These are phyloP conservation scores for Cytospora chrysosperma DNA, from an alignment of 2,329 filamentous ascomycete genomes.

Conservation along the genomic window DNA sequence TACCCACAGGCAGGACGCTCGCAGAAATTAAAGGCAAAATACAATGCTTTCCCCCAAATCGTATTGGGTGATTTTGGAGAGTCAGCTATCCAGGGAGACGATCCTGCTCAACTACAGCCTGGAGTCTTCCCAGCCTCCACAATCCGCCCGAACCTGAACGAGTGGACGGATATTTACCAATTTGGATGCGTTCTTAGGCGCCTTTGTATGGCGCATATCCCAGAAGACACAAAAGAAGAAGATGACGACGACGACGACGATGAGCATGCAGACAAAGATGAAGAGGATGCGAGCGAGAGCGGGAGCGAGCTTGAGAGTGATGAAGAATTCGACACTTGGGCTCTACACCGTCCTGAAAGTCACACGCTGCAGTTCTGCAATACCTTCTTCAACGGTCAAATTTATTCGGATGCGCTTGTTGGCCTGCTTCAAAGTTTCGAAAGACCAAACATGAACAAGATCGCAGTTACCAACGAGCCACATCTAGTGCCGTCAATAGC, in stretches of 20 bases:
- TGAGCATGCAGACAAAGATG: neutral
- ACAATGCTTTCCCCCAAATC: neutral
- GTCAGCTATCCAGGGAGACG: conserved; percentile 1
- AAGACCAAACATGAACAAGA: neutral
- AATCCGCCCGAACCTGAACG: neutral
- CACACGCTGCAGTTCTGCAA: conserved; percentile 1
- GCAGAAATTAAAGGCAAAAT: neutral
- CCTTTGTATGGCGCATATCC: neutral
- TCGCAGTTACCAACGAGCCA: neutral
- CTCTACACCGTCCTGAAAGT: conserved; percentile 4
- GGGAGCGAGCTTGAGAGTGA: neutral
- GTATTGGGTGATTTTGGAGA: conserved; percentile 4
- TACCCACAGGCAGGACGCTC: neutral
- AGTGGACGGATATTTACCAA: conserved; percentile 4
- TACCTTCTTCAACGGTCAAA: neutral
- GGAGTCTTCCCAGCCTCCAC: neutral
- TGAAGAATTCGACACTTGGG: neutral
- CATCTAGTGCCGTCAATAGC: neutral
- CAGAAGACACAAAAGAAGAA: neutral
- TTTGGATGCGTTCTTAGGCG: neutral
- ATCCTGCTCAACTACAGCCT: neutral
- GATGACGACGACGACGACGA: neutral
- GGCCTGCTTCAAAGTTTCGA: neutral
- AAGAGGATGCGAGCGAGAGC: neutral
- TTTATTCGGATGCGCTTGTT: conserved; percentile 1